phyloP scores from a whole-genome alignment of 176 grass and related monocot species.

The Zea luxurians region DNA sequence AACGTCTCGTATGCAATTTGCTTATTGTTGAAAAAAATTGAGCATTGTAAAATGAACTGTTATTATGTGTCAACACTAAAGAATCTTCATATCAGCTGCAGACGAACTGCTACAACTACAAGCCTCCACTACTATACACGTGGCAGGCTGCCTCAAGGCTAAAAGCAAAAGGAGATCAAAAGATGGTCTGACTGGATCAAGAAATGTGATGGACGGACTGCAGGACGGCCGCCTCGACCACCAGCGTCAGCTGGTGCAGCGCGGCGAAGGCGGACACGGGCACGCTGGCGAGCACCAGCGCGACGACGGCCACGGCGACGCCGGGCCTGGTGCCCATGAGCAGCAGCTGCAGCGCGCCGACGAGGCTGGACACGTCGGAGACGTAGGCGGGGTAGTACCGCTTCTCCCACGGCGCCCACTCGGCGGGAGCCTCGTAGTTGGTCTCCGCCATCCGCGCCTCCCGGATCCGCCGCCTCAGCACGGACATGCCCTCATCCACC shows the following conservation, averaged over 20 bases:
- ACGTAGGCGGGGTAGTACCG: slow-evolving; percentile 62
- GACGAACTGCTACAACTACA: not conserved
- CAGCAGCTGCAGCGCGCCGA: slow-evolving; percentile 56
- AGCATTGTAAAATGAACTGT: not conserved
- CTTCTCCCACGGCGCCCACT: slow-evolving; percentile 76
- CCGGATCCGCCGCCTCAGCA: slow-evolving; percentile 61
- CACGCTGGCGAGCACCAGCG: slow-evolving; percentile 47
- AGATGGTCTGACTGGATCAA: not conserved
- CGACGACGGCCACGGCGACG: slow-evolving; percentile 35
- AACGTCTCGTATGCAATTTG: too few relatives aligned
- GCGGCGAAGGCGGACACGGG: slow-evolving; percentile 45
- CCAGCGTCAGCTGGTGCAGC: slow-evolving; percentile 33
- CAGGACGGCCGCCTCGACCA: slow-evolving; percentile 16
- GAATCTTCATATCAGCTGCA: not conserved
- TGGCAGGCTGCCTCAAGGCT: not conserved
- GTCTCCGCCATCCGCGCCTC: slow-evolving; percentile 60
- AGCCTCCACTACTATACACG: not conserved
- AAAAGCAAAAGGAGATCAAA: not conserved
- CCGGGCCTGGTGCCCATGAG: slow-evolving; percentile 56
- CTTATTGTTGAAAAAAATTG: too few relatives aligned
- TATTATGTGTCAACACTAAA: not conserved
- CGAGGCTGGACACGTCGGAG: slow-evolving; percentile 47
- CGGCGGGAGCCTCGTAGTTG: slow-evolving; percentile 56
- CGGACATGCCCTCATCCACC: slow-evolving; percentile 67
- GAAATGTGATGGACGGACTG: slow-evolving; percentile 23